Evolutionary conservation across 371 early-diverging fungal genomes (phyloP).

Genomic region (Conidiobolus incongruus): DNA sequence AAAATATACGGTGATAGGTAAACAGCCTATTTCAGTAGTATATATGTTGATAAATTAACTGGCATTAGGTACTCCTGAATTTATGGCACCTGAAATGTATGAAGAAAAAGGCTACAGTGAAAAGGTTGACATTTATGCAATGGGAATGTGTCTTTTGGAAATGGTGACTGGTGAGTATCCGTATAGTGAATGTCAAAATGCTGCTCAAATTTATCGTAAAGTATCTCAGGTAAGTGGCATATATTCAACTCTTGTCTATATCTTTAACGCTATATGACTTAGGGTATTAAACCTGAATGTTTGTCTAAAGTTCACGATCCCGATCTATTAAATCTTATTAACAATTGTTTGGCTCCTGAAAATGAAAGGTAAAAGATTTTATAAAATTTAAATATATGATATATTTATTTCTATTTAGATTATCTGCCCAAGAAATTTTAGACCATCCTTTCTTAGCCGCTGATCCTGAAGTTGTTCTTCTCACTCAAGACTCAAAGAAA

Average conservation of each 20-base stretch:
- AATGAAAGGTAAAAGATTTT: conserved; percentile 45
- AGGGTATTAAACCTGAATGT: conserved; percentile 58
- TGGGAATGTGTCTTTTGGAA: conserved; percentile 81
- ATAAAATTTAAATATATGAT: too few species aligned
- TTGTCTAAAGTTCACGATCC: conserved; percentile 30
- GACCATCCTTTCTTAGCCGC: conserved; percentile 61
- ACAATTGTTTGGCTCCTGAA: conserved; percentile 43
- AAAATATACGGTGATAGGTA: conserved; percentile 47
- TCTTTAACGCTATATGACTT: too few species aligned
- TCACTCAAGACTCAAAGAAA: conserved; percentile 30
- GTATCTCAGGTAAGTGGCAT: conserved; percentile 14
- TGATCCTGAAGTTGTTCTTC: conserved; percentile 49
- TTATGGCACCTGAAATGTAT: conserved; percentile 93
- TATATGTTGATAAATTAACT: too few species aligned
- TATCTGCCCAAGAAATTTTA: conserved; percentile 51
- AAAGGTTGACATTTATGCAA: conserved; percentile 82
- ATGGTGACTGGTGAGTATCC: conserved; percentile 81
- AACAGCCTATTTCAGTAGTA: conserved; percentile 8
- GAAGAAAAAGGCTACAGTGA: conserved; percentile 73
- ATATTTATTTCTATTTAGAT: conserved; percentile 16
- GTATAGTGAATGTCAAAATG: conserved; percentile 69
- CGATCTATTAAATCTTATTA: conserved; percentile 53
- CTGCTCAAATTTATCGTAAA: conserved; percentile 69
- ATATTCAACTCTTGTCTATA: too few species aligned
- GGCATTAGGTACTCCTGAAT: conserved; percentile 60